A percentile compares a stretch with the other conserved stretches of the same genome.
Evolutionary conservation across 2,329 filamentous ascomycete genomes (phyloP).

Genomic region (Aspergillus sp.): DNA sequence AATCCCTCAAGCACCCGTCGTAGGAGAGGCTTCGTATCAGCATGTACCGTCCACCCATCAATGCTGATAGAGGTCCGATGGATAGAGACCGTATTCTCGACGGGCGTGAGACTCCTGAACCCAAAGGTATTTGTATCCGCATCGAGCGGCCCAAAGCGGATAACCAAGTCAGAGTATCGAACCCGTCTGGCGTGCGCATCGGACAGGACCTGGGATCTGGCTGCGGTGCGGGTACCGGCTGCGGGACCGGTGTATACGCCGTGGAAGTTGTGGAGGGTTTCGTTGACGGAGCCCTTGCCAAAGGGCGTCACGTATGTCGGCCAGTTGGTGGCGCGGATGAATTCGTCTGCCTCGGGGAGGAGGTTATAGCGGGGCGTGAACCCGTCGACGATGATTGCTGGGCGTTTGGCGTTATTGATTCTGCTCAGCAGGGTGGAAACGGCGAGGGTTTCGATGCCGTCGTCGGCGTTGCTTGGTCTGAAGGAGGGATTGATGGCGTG

Average conservation of each 20-base stretch:
- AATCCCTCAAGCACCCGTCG: not conserved
- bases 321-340: not conserved
- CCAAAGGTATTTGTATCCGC: not conserved
- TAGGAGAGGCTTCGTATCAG: not conserved
- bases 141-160: not conserved
- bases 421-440: not conserved
- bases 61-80: not conserved
- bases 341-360: not conserved
- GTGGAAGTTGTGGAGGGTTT: not conserved
- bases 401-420: not conserved
- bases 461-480: not conserved
- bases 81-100: not conserved
- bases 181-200: not conserved
- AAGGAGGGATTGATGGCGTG: not conserved
- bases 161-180: not conserved
- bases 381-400: not conserved
- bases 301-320: not conserved
- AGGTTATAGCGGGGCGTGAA: not conserved
- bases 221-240: too few relatives aligned
- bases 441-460: not conserved
- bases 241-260: not conserved
- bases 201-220: not conserved
- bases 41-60: not conserved
- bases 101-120: not conserved
- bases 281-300: not conserved